Evolutionary conservation across 2,329 filamentous ascomycete genomes (phyloP).

Genomic region (Aspergillus sp.): DNA sequence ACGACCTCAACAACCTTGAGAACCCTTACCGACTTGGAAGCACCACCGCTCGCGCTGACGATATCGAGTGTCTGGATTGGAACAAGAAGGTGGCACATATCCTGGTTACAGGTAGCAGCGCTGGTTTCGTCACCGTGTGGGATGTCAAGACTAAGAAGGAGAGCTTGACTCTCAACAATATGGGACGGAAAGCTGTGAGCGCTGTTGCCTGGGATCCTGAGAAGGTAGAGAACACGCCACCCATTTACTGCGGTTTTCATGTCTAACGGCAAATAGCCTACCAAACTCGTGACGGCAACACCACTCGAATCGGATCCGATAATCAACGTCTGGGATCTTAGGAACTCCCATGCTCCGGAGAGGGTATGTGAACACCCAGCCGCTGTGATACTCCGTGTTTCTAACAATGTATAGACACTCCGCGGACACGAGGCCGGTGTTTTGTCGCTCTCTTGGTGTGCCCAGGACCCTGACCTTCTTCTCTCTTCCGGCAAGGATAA

Average conservation of each 20-base stretch:
- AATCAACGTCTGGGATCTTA: conserved; percentile 89
- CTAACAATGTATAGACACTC: conserved; percentile 57
- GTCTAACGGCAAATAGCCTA: conserved; percentile 54
- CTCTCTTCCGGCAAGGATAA: conserved; percentile 97
- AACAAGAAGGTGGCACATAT: conserved; percentile 98
- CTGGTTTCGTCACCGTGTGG: conserved; percentile 97
- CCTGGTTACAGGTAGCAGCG: conserved; percentile 86
- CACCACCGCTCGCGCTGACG: conserved; percentile 82
- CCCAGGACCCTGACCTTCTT: conserved; percentile 82
- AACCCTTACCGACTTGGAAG: conserved; percentile 89
- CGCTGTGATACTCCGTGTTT: conserved; percentile 12
- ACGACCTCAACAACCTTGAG: conserved; percentile 85
- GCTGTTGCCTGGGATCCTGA: conserved; percentile 97
- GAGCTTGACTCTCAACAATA: conserved; percentile 87
- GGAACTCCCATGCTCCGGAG: conserved; percentile 94
- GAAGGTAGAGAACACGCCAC: conserved; percentile 51
- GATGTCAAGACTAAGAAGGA: conserved; percentile 98
- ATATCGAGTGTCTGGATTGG: conserved; percentile 96
- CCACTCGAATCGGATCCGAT: conserved; percentile 84
- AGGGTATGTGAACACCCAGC: conserved; percentile 35
- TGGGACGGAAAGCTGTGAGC: conserved; percentile 87
- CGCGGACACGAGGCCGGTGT: conserved; percentile 94
- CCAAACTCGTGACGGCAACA: conserved; percentile 89
- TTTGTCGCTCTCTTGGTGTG: conserved; percentile 91
- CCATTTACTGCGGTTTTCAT: background rate